These are phyloP conservation scores for Candida gigantensis DNA, from an alignment of 1,139 yeast species.

Conservation along the genomic window DNA sequence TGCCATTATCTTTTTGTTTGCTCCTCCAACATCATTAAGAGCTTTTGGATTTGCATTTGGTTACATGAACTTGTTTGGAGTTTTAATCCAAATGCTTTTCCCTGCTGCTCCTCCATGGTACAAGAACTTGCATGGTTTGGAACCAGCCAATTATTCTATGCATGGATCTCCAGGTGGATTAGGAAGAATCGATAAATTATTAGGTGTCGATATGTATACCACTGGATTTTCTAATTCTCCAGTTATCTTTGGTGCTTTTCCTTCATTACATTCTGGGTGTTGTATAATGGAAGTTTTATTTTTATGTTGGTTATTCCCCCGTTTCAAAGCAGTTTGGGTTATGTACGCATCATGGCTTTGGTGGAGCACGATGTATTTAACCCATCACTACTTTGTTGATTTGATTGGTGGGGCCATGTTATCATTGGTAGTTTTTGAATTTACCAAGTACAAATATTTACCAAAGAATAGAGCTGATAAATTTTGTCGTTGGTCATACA, in stretches of 20 bases:
- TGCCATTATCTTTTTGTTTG: conserved; percentile 75
- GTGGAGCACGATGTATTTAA: conserved; percentile 98
- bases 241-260: conserved; percentile 94
- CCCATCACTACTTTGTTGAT: conserved; percentile 94
- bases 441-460: conserved; percentile 70
- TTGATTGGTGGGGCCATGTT: conserved; percentile 86
- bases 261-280: conserved; percentile 91
- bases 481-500: conserved; percentile 86
- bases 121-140: conserved; percentile 78
- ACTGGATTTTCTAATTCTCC: conserved; percentile 86
- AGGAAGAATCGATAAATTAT: conserved; percentile 77
- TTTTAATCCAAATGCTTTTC: conserved; percentile 71
- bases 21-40: conserved; percentile 87
- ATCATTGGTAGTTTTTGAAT: conserved; percentile 68
- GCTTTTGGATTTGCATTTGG: conserved; percentile 95
- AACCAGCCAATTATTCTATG: conserved; percentile 91
- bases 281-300: conserved; percentile 92
- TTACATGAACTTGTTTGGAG: conserved; percentile 91
- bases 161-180: conserved; percentile 96
- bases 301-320: conserved; percentile 79
- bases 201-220: conserved; percentile 87
- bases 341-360: conserved; percentile 86
- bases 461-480: conserved; percentile 66
- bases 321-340: conserved; percentile 60
- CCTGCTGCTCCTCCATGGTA: conserved; percentile 99